These are phyloP conservation scores for Wickerhamiella musiphila DNA, from an alignment of 805 yeast species.

Conservation along the genomic window DNA sequence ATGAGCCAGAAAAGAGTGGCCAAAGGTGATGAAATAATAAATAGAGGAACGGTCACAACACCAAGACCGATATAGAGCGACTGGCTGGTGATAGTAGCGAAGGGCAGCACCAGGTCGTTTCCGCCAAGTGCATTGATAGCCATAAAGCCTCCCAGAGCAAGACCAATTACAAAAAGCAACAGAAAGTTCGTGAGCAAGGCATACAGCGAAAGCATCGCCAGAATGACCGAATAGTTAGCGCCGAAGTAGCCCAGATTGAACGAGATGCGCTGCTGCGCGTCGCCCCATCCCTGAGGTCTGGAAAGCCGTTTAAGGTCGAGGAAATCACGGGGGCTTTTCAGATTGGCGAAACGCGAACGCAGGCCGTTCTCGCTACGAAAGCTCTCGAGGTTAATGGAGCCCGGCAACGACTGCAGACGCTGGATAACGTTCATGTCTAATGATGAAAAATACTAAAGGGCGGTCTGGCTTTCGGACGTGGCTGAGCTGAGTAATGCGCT, in stretches of 20 bases:
- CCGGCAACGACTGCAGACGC: conserved; percentile 10
- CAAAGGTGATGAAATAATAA: conserved; percentile 76
- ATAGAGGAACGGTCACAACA: conserved; percentile 61
- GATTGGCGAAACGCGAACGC: conserved; percentile 46
- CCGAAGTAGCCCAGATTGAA: conserved; percentile 78
- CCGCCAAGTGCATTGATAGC: conserved; percentile 73
- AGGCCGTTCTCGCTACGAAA: conserved; percentile 19
- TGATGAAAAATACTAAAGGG: conserved; percentile 5
- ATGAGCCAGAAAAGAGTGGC: conserved; percentile 82
- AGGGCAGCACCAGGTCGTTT: conserved; percentile 52
- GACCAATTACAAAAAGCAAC: conserved; percentile 62
- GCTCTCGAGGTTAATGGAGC: conserved; percentile 7
- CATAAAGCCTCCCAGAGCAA: conserved; percentile 56
- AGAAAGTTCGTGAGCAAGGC: conserved; percentile 75
- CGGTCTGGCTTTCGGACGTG: conserved; percentile 9
- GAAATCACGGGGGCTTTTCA: conserved; percentile 85
- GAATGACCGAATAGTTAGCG: conserved; percentile 66
- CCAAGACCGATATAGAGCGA: conserved; percentile 62
- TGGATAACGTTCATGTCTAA: conserved; percentile 4
- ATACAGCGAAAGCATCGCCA: conserved; percentile 58
- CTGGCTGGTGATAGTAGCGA: conserved; percentile 60
- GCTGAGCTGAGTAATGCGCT: too few species aligned
- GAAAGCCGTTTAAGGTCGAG: conserved; percentile 79
- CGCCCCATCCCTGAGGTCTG: conserved; percentile 79
- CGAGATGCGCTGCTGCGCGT: conserved; percentile 71